phyloP scores from a whole-genome alignment of 768 basidiomycete species.

The Boletus barrowsii region DNA sequence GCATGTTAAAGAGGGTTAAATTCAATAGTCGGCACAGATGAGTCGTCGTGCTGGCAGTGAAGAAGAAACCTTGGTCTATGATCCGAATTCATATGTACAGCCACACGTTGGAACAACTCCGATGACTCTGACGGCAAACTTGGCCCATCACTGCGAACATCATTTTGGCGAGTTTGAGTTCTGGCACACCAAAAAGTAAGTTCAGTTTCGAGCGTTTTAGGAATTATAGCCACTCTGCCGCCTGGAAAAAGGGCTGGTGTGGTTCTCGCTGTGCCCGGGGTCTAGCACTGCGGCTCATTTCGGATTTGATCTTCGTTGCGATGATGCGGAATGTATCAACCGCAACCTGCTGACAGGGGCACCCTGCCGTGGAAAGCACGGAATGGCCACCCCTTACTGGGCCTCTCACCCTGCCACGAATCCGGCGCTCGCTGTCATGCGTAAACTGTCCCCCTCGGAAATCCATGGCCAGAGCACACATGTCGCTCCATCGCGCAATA shows the following conservation, averaged over 20 bases:
- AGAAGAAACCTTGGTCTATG: background rate
- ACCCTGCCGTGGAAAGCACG: constrained; percentile 27
- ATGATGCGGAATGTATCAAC: constrained; percentile 20
- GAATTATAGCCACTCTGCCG: constrained; percentile 2
- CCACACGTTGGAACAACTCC: constrained; percentile 12
- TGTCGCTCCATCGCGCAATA: background rate
- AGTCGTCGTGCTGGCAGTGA: constrained; percentile 1
- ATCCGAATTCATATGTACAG: constrained; percentile 15
- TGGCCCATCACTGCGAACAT: background rate
- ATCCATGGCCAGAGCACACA: constrained; percentile 6
- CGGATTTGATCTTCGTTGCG: constrained; percentile 26
- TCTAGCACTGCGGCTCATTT: constrained; percentile 4
- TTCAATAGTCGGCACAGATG: background rate
- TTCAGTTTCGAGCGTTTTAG: background rate
- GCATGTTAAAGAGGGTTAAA: constrained; percentile 10
- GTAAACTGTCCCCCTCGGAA: constrained; percentile 15
- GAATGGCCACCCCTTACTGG: constrained; percentile 13
- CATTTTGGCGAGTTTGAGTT: background rate
- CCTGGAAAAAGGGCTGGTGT: background rate
- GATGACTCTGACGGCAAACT: background rate
- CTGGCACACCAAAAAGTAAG: background rate
- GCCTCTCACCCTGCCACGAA: constrained; percentile 11
- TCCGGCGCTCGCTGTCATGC: constrained; percentile 7
- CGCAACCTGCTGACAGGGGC: constrained; percentile 26
- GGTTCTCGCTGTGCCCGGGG: constrained; percentile 17